These are phyloP conservation scores for Penicillium psychrosexuale DNA, from an alignment of 2,329 filamentous ascomycete species.

Conservation along the genomic window DNA sequence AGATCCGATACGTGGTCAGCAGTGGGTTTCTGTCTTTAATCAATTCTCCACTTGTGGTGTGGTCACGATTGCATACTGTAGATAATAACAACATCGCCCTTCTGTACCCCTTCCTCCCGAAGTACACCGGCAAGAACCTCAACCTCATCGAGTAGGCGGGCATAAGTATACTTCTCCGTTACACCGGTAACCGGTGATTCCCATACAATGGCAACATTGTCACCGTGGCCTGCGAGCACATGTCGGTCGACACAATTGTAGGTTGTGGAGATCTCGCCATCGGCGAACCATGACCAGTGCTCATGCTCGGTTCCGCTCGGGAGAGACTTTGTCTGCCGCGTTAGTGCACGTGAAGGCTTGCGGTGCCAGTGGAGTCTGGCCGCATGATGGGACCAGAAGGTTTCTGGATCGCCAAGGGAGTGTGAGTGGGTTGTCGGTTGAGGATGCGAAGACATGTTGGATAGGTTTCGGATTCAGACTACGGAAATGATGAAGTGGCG, in stretches of 20 bases:
- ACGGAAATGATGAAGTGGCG: background rate
- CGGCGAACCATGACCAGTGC: constrained; percentile 87
- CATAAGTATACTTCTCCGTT: constrained; percentile 73
- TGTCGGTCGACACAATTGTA: constrained; percentile 92
- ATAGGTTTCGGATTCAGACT: background rate
- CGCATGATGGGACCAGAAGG: constrained; percentile 75
- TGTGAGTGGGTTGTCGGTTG: constrained; percentile 51
- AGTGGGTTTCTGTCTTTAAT: background rate
- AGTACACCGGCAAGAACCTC: constrained; percentile 78
- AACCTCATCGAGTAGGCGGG: constrained; percentile 72
- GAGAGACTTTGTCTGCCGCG: constrained; percentile 61
- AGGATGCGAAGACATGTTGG: constrained; percentile 28
- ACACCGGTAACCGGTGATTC: constrained; percentile 78
- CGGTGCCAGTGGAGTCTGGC: constrained; percentile 77
- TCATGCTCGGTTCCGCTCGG: constrained; percentile 60
- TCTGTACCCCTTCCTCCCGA: constrained; percentile 74
- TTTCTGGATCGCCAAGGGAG: constrained; percentile 66
- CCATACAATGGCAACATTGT: constrained; percentile 73
- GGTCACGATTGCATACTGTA: constrained; percentile 62
- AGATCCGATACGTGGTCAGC: background rate
- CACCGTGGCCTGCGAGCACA: constrained; percentile 73
- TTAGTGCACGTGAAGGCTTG: constrained; percentile 63
- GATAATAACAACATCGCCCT: constrained; percentile 81
- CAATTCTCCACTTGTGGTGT: background rate
- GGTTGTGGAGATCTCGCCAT: constrained; percentile 82